Evolutionary conservation across 768 basidiomycete genomes (phyloP), one percentile per base, ranked within the genome.

Genomic region (Candolleomyces aberdarensis): DNA sequence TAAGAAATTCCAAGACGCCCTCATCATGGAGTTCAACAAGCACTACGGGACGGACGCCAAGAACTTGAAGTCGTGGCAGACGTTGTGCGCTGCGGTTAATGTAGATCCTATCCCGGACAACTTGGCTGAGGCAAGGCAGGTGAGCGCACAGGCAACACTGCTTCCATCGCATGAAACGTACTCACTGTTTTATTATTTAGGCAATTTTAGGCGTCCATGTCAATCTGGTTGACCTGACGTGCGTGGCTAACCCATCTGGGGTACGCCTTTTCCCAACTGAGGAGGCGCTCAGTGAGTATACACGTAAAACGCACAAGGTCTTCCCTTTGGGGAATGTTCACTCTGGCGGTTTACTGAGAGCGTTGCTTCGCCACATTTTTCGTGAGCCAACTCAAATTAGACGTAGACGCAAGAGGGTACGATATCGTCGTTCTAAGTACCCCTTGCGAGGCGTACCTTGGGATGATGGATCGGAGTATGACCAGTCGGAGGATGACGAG

Each of bases 1-100:
- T n/a, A 13, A 69, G 0, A 49, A 9, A 0, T 75, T 75, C 61
- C 60, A 70, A 26, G 61, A 67, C 44, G 59, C 51, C 0, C 32
- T 65, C n/a, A 39, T 47, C 8, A 8, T 40, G 32, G 22, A 63
- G 56, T 65, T 65, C 47, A 63, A 65, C 19, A 14, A 11, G 36
- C 54, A 15, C 3, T 65, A 65, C 17, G 64, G 64, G 29, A 61
- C 32, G 13, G 36, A 63, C 19, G 59, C n/a, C 10, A 22, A 61
- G 0, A 39, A 49, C 31, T 22, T 65, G 7, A 44, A 48, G 8
- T 46, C 36, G 19, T 65, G 64, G 64, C 59, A 55, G 17, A 50
- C 7, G 20, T 19, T 65, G 29, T 63, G 56, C 15, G 22, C 14
- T 17, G 43, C 14, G 7, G 9, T 63, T 11, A 52, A 46, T 3